Conservation (phyloP, 129 eudicot genomes). For the Glebionis coronaria region DNA sequence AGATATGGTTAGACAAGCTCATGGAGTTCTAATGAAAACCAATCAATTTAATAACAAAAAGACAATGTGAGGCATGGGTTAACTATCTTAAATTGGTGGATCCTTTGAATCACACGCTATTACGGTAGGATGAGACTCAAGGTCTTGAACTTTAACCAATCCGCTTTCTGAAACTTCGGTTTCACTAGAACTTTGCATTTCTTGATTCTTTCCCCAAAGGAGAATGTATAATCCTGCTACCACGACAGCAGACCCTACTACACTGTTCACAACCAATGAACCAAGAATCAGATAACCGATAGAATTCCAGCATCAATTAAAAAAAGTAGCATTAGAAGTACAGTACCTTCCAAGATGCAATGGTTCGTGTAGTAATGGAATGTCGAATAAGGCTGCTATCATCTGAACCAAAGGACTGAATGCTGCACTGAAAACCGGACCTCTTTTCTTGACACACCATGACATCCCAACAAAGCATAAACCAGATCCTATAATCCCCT, state of each 20-base stretch:
- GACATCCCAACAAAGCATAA: slow-evolving; percentile 67
- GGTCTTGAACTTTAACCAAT: slow-evolving; percentile 34
- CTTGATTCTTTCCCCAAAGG: slow-evolving; percentile 65
- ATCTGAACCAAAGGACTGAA: slow-evolving; percentile 72
- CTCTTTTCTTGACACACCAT: slow-evolving; percentile 82
- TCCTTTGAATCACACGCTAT: slow-evolving; percentile 26
- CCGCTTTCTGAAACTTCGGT: slow-evolving; percentile 30
- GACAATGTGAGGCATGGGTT: background rate
- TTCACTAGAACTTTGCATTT: slow-evolving; percentile 25
- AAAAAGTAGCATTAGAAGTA: slow-evolving; percentile 1
- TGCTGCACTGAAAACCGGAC: slow-evolving; percentile 77
- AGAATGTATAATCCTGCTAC: slow-evolving; percentile 50
- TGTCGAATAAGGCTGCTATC: slow-evolving; percentile 48
- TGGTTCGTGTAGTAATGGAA: slow-evolving; percentile 62
- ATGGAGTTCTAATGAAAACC: background rate
- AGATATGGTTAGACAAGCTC: slow-evolving; percentile 8
- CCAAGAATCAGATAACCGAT: background rate
- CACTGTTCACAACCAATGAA: slow-evolving; percentile 26
- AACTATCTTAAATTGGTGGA: slow-evolving; percentile 6
- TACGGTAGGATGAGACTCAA: slow-evolving; percentile 29
- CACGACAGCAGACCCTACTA: slow-evolving; percentile 45
- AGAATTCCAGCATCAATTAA: background rate
- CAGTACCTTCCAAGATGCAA: slow-evolving; percentile 69
- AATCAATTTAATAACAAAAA: background rate
- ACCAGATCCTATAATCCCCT: slow-evolving; percentile 78